Base-by-base conservation (phyloP, 2,329 filamentous ascomycete genomes). In the Apiospora hydei region DNA sequence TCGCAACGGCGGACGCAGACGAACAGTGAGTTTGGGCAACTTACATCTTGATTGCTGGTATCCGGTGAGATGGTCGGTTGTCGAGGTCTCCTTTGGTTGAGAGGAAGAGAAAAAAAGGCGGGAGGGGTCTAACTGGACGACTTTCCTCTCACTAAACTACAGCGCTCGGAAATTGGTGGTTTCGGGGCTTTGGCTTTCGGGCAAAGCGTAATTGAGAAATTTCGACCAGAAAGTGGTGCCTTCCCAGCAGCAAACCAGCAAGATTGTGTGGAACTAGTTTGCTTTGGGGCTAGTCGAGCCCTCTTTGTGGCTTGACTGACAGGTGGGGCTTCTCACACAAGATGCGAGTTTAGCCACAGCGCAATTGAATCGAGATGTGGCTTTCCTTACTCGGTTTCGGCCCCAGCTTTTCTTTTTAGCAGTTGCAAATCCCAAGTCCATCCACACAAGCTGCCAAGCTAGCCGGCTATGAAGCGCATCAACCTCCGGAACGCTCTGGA, bases 41-140 rank as follows among this genome's bases (percentile, higher is more conserved):
- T 69, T 69, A 69, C 68, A 69, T 69, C 68, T 69, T 69, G 68
- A 69, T 30, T 53, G 46, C 68, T 69, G 68, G 68, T 68, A 68
- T 68, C 41, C 66, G 66, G 41, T 68, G 66, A 64, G 67, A 69
- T 69, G 68, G 68, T 69, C 68, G 68, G 46, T 64, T 51, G 68
- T 69, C 68, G 68, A 43, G 47, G 49, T 51, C 68, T 69, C 57
- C 57, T 68, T 44, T 47, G 44, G 41, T 68, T 44, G 66, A 53
- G 47, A 57, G 68, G 68, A 51, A 41, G 68, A 47, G 38, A 69
- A 38, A 49, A 49, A 69, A 69, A 69, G 46, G 47, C 46, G 68
- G 49, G 68, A 69, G 47, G 68, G 68, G 68, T 69, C 68, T 69
- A 51, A 41, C 68, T 51, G 34, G 46, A 51, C 46, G 67, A 44